A percentile compares a stretch with the other conserved stretches of the same genome.
Evolutionary conservation across 2,329 filamentous ascomycete species (phyloP).

Genomic region (Fusarium nygamai): DNA sequence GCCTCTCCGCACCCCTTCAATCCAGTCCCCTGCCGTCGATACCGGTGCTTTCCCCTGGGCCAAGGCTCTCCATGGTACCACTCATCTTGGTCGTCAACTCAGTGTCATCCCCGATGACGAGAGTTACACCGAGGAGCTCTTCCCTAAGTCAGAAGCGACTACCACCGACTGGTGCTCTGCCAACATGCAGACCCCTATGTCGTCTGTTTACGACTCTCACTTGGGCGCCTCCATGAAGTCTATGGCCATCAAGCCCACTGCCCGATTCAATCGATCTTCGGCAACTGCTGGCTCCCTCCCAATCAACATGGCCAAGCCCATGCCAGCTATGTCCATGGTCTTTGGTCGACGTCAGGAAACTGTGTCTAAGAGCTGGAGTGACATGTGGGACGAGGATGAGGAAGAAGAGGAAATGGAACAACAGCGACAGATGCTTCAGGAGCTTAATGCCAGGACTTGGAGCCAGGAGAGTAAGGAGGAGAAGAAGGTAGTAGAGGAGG

Average conservation of each 20-base stretch:
- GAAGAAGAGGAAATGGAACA: conserved; percentile 74
- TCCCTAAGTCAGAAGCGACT: conserved; percentile 78
- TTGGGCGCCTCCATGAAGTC: conserved; percentile 85
- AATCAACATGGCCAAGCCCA: conserved; percentile 81
- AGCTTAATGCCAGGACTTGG: conserved; percentile 80
- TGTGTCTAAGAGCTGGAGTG: conserved; percentile 99
- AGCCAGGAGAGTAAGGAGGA: conserved; percentile 74
- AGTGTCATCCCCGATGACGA: conserved; percentile 86
- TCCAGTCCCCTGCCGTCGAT: conserved; percentile 86
- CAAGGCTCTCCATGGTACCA: conserved; percentile 83
- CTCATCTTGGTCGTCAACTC: conserved; percentile 81
- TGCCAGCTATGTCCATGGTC: conserved; percentile 78
- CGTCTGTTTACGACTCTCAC: conserved; percentile 85
- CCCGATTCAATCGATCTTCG: conserved; percentile 57
- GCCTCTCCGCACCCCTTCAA: conserved; percentile 92
- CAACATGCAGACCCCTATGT: conserved; percentile 79
- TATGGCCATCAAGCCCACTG: conserved; percentile 63
- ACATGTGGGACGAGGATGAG: conserved; percentile 93
- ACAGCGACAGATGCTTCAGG: conserved; percentile 63
- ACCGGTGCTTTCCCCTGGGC: conserved; percentile 93
- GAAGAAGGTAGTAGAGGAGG: conserved; percentile 20
- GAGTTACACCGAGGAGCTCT: conserved; percentile 85
- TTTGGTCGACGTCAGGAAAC: conserved; percentile 81
- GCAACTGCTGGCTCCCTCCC: conserved; percentile 76
- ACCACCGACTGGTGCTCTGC: conserved; percentile 82